These are phyloP conservation scores for Pisolithus tinctorius DNA, from an alignment of 768 basidiomycete species.

Conservation along the genomic window DNA sequence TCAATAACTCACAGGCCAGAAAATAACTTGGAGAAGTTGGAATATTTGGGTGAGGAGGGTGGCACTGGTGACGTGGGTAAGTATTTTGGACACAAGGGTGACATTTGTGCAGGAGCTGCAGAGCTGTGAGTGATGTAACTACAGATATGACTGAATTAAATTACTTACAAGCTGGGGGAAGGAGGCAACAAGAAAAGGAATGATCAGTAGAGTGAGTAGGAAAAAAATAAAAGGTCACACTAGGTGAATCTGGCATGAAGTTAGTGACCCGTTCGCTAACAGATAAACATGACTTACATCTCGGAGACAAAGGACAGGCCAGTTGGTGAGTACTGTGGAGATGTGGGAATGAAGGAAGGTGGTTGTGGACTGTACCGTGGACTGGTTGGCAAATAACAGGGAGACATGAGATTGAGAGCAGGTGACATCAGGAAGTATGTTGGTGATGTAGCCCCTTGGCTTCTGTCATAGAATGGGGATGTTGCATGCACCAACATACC, in stretches of 20 bases:
- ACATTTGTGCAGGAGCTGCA: conserved; percentile 38
- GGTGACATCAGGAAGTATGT: conserved; percentile 88
- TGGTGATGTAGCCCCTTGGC: conserved; percentile 16
- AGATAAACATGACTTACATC: too few relatives aligned
- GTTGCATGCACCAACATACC: too few relatives aligned
- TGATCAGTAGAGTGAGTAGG: too few relatives aligned
- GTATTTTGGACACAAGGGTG: conserved; percentile 87
- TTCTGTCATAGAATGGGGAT: too few relatives aligned
- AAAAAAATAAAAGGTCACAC: too few relatives aligned
- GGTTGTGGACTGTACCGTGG: conserved; percentile 74
- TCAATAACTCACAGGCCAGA: conserved; percentile 63
- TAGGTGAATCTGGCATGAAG: too few relatives aligned
- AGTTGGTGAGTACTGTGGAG: conserved; percentile 49
- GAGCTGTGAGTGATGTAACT: too few relatives aligned
- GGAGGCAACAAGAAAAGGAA: too few relatives aligned
- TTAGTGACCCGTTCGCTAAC: too few relatives aligned
- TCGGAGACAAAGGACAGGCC: too few relatives aligned
- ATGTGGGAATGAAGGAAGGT: conserved; percentile 79
- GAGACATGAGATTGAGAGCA: conserved; percentile 73
- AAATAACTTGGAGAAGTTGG: conserved; percentile 42
- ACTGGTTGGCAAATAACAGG: conserved; percentile 31
- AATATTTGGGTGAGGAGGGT: conserved; percentile 84
- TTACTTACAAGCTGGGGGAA: too few relatives aligned
- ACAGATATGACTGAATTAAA: too few relatives aligned
- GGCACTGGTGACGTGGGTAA: conserved; percentile 91